phyloP scores from a whole-genome alignment of 345 rosid species.

The Firmiana major region DNA sequence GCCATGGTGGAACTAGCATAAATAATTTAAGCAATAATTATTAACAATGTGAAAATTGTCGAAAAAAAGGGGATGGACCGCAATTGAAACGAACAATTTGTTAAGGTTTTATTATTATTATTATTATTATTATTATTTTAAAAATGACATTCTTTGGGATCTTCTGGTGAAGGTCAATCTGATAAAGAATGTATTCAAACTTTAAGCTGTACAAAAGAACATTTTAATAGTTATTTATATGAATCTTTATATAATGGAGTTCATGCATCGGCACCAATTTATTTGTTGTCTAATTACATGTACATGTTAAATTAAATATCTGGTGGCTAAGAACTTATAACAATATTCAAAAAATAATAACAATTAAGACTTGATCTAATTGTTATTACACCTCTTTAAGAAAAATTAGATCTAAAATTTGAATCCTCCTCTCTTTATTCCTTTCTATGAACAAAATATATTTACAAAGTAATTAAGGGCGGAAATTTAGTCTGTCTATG shows the following conservation, averaged over 20 bases:
- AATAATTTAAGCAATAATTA: not conserved
- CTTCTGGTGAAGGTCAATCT: slow-evolving; percentile 6
- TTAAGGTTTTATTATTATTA: too few species aligned
- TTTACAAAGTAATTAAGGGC: too few species aligned
- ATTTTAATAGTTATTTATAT: not conserved
- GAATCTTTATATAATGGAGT: not conserved
- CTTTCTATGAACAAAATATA: too few species aligned
- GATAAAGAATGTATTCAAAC: not conserved
- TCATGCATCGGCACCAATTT: not conserved
- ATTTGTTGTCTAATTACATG: not conserved
- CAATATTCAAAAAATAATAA: too few species aligned
- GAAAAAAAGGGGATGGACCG: not conserved
- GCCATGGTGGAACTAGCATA: slow-evolving; percentile 1
- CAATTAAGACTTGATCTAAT: too few species aligned
- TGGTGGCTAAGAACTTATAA: not conserved
- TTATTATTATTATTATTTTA: too few species aligned
- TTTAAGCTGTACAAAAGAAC: not conserved
- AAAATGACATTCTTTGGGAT: not conserved
- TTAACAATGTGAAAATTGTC: not conserved
- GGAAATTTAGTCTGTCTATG: not conserved
- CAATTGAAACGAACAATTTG: not conserved
- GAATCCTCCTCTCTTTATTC: too few species aligned
- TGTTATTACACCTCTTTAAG: too few species aligned
- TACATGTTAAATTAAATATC: not conserved
- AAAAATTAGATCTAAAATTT: too few species aligned